phyloP scores from a whole-genome alignment of 768 basidiomycete species.

The Auriculariales sp. region DNA sequence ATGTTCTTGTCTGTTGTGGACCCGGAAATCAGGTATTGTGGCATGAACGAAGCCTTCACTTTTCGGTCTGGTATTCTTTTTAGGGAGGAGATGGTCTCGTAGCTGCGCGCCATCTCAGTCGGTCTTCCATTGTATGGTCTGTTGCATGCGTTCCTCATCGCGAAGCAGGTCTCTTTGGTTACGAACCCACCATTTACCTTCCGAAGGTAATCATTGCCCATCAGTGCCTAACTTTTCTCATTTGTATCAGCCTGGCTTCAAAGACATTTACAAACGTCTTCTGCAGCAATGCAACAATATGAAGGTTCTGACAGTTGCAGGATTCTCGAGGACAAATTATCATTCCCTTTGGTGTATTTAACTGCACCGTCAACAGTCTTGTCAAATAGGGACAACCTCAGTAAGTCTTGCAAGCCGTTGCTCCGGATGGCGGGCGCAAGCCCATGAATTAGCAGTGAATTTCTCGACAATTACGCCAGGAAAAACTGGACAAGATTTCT shows the following conservation, averaged over 20 bases:
- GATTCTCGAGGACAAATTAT: no score
- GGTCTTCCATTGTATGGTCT: constrained; percentile 11
- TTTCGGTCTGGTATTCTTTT: background rate
- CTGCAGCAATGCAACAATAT: constrained; percentile 82
- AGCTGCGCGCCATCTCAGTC: constrained; percentile 86
- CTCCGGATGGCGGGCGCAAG: no score
- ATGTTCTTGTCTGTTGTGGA: constrained; percentile 90
- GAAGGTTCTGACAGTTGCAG: no score
- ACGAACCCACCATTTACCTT: constrained; percentile 78
- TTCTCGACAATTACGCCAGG: no score
- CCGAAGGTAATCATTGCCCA: constrained; percentile 50
- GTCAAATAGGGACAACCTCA: no score
- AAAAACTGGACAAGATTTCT: no score
- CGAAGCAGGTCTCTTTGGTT: constrained; percentile 73
- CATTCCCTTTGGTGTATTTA: no score
- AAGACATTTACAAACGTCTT: constrained; percentile 87
- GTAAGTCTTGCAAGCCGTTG: no score
- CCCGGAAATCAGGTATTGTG: constrained; percentile 96
- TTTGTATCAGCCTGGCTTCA: constrained; percentile 57
- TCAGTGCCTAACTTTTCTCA: no score
- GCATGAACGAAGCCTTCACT: background rate
- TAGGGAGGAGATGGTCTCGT: constrained; percentile 88
- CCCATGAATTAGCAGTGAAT: no score
- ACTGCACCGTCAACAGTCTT: no score
- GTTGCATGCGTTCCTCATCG: background rate